phyloP scores from a whole-genome alignment of 2,329 filamentous ascomycete species.

The Phaeoacremonium minimum region DNA sequence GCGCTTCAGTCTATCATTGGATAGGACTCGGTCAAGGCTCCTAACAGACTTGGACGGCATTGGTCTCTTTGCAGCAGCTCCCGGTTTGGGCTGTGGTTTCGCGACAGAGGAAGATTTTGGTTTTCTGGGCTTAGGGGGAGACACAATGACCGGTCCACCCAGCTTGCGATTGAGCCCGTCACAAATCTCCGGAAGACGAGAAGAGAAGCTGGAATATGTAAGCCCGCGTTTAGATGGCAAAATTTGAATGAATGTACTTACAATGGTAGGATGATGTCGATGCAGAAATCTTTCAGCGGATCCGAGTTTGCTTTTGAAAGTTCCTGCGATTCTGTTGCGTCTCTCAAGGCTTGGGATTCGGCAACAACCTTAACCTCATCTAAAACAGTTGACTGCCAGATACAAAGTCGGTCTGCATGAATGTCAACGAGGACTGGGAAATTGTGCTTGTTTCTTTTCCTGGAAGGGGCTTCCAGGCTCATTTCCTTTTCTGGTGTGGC shows the following conservation, averaged over 20 bases:
- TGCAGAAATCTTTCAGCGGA: slow-evolving; percentile 70
- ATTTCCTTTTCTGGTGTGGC: slow-evolving; percentile 29
- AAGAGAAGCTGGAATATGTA: slow-evolving; percentile 54
- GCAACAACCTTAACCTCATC: slow-evolving; percentile 49
- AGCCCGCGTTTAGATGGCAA: neutral
- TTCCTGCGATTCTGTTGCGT: slow-evolving; percentile 26
- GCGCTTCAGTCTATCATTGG: slow-evolving; percentile 51
- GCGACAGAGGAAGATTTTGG: slow-evolving; percentile 32
- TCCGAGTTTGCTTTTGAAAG: slow-evolving; percentile 47
- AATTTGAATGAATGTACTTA: slow-evolving; percentile 31
- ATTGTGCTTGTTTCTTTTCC: slow-evolving; percentile 61
- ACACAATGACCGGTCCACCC: slow-evolving; percentile 63
- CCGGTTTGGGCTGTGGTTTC: slow-evolving; percentile 45
- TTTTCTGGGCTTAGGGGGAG: slow-evolving; percentile 47
- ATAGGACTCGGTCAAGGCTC: slow-evolving; percentile 59
- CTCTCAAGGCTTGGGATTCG: slow-evolving; percentile 36
- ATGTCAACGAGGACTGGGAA: slow-evolving; percentile 64
- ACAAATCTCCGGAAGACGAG: slow-evolving; percentile 69
- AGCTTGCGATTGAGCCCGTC: slow-evolving; percentile 70
- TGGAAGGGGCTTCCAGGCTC: slow-evolving; percentile 30
- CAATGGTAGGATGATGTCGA: slow-evolving; percentile 79
- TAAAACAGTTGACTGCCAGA: slow-evolving; percentile 74
- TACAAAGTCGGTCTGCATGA: slow-evolving; percentile 73
- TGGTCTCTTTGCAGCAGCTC: slow-evolving; percentile 45
- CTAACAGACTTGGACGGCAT: slow-evolving; percentile 34